Evolutionary conservation across 129 eudicot genomes (phyloP), one percentile per base, ranked within the genome.

Genomic region (Arctium lappa): DNA sequence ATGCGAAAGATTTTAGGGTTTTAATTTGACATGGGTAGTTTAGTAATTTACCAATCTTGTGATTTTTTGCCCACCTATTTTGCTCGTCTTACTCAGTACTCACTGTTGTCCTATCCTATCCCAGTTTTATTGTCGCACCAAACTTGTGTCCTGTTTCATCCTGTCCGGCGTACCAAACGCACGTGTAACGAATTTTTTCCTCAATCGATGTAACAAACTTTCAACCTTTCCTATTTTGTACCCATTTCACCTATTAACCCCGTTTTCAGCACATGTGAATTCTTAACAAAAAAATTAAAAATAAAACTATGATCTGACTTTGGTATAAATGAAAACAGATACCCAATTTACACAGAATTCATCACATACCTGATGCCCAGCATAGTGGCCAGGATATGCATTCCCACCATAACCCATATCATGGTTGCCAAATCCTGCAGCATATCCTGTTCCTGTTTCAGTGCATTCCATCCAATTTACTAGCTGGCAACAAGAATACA

Each of bases 381-480:
- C 83, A 78, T 72, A 84, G 11, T 82, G 79, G 74, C 29, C 75
- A 4, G 80, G 76, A 74, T 78, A 86, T 66, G 86, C 60, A 63
- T 77, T 86, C 1, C 63, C 88, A 72, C 33, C 85, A 62, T 81
- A 86, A 62, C 88, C 76, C 83, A 81, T 77, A 60, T 78, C 83
- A 71, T 78, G 86, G 71, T 86, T 86, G 30, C 68, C 83, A 77
- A 56, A 81, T 40, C 85, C 88, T 46, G 87, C 83, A 77, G 86
- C 76, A 78, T 84, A 90, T 76, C 81, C 90, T 82, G 90, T 77
- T 74, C 82, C 93, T 92, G 88, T 69, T 69, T 74, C 63, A 80
- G 72, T 36, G 2, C 70, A 62, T 78, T 62, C 32, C 76, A 74
- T 42, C 46, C 60, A 66, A 40, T 62, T 86, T 7, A 71, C n/a